Percentiles rank a stretch among this genome's conserved stretches.
Evolutionary conservation across 2,329 filamentous ascomycete genomes (phyloP).

Genomic region (Nigrospora sphaerica): DNA sequence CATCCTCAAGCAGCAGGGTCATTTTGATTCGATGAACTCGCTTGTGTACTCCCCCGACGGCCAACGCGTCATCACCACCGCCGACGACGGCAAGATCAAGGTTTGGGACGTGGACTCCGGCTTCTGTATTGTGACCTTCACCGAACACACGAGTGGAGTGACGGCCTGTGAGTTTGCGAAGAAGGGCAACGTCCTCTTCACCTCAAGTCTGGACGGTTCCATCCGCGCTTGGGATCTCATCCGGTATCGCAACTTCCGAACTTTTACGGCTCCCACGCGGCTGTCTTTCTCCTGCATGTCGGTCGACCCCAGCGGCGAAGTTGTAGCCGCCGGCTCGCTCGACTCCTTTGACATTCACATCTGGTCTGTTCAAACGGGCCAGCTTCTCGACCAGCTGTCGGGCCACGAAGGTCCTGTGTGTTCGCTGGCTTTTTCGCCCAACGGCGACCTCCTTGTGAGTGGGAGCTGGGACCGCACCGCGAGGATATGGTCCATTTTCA

Average conservation of each 20-base stretch:
- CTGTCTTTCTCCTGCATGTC: slow-evolving; percentile 90
- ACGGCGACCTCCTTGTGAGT: slow-evolving; percentile 76
- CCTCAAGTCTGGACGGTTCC: slow-evolving; percentile 88
- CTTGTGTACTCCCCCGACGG: slow-evolving; percentile 91
- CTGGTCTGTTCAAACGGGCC: slow-evolving; percentile 97
- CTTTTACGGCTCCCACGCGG: slow-evolving; percentile 88
- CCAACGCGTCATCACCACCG: slow-evolving; percentile 83
- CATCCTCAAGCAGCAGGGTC: slow-evolving; percentile 94
- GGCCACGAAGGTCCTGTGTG: slow-evolving; percentile 94
- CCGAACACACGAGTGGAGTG: slow-evolving; percentile 89
- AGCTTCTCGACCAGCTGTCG: slow-evolving; percentile 81
- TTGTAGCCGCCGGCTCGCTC: slow-evolving; percentile 88
- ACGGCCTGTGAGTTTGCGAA: slow-evolving; percentile 94
- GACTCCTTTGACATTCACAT: slow-evolving; percentile 98
- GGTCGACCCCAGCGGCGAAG: slow-evolving; percentile 94
- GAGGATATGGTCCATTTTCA: slow-evolving; percentile 93
- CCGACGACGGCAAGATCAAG: slow-evolving; percentile 97
- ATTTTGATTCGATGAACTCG: slow-evolving; percentile 93
- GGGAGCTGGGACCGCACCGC: slow-evolving; percentile 97
- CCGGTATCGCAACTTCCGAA: slow-evolving; percentile 92
- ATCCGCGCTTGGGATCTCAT: slow-evolving; percentile 94
- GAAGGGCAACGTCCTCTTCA: slow-evolving; percentile 92
- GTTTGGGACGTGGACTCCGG: slow-evolving; percentile 96
- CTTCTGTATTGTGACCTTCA: slow-evolving; percentile 97
- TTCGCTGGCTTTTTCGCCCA: slow-evolving; percentile 79